Evolutionary conservation across 768 basidiomycete species (phyloP), one percentile per base, ranked within the genome.

Genomic region (Podaxis sp.): DNA sequence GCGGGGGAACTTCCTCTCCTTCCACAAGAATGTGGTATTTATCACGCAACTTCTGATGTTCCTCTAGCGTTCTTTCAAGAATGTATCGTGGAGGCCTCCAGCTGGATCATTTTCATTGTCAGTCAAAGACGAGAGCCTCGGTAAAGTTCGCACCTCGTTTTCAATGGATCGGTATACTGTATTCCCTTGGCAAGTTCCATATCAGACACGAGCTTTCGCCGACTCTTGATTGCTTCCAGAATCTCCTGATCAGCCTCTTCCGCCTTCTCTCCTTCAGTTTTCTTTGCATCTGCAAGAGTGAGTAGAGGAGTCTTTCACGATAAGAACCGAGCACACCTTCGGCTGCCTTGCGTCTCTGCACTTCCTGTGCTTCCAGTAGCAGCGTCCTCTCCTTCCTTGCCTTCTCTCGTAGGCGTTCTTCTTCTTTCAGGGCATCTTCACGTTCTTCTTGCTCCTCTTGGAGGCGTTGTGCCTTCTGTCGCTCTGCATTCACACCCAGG

Each of bases 21-120:
- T 97, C 94, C n/a, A 92, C 89, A 17, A 97, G 80, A 72, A 99
- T 97, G 74, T 99, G 96, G 70, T 90, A 87, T 75, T 95, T 93
- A 64, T 96, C 93, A 36, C 96, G 86, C 49, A 96, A 78, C 65
- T 80, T 83, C 61, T 85, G 81, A 71, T 93, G 81, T 63, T 95
- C 84, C 52, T 87, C 90, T 48, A 83, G 79, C 0, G 86, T 76
- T 56, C 89, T 80, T 33, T 89, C 85, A 36, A 88, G 85, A 56
- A 99, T 85, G 71, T 90, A 95, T 60, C 78, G 82, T 44, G 97
- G 97, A 33, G 97, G 87, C 63, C 82, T 76, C 97, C 97, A 99
- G 67, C 95, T 97, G 66, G 17, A 30, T 20, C 4, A 63, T 64
- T 30, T 20, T 62, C 11, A 53, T 51, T 28, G 49, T 65, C n/a